Conservation (phyloP, 495 filamentous ascomycete species). For the Thermochaetoides thermophila region DNA sequence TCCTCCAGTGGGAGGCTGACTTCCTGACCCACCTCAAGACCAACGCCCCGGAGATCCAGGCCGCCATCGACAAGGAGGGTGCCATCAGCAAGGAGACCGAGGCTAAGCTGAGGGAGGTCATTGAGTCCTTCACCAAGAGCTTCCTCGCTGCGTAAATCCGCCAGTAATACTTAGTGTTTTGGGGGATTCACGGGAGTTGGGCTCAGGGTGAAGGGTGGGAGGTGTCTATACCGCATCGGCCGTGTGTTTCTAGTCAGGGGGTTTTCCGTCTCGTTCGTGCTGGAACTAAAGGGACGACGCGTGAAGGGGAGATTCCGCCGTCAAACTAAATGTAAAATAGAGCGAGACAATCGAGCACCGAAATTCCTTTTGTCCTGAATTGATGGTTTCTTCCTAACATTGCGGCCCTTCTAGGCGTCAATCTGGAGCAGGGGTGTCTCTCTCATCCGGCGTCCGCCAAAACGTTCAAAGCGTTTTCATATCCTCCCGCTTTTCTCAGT, state of each 20-base stretch:
- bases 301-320: conserved; percentile 25
- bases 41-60: conserved; percentile 70
- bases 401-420: too few species aligned
- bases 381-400: too few species aligned
- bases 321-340: conserved; percentile 34
- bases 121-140: conserved; percentile 79
- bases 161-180: conserved; percentile 1
- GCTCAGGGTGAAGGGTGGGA: conserved; percentile 14
- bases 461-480: too few species aligned
- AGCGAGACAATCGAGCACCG: conserved; percentile 34
- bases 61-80: conserved; percentile 91
- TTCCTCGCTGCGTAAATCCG: conserved; percentile 38
- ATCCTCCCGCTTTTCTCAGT: too few species aligned
- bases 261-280: conserved; percentile 23
- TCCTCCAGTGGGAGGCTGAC: conserved; percentile 84
- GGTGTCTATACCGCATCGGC: conserved; percentile 38
- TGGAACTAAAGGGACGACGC: conserved; percentile 26
- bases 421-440: too few species aligned
- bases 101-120: conserved; percentile 67
- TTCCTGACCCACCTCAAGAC: conserved; percentile 82
- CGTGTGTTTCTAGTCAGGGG: conserved; percentile 31
- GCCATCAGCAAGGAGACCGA: conserved; percentile 91
- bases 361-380: conserved; percentile 33
- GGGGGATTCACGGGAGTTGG: conserved; percentile 8
- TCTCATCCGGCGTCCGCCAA: too few species aligned